Conservation (phyloP, 23 red algal species). For the Gracilaria domingensis region DNA sequence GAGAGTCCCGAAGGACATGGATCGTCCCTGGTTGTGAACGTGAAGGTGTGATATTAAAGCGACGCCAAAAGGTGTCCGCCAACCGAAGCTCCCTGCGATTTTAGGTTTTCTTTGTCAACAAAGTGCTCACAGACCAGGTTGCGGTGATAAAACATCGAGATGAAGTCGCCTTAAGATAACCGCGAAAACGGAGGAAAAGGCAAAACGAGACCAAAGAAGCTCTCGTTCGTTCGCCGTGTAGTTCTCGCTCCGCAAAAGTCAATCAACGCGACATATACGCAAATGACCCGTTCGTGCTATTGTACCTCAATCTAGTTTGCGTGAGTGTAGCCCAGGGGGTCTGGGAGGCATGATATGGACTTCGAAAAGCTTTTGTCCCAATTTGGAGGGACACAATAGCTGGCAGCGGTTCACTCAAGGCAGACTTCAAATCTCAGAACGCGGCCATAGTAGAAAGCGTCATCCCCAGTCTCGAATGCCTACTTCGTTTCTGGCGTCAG, state of each 20-base stretch:
- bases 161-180: background rate
- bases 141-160: conserved; percentile 27
- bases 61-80: background rate
- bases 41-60: background rate
- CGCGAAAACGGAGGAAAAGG: background rate
- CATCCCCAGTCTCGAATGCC: background rate
- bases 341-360: conserved; percentile 24
- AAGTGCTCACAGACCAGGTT: conserved; percentile 13
- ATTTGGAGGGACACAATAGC: background rate
- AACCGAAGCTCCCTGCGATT: background rate
- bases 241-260: background rate
- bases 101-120: background rate
- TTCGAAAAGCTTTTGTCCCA: background rate
- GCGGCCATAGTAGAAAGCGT: background rate
- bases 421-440: background rate
- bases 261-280: background rate
- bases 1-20: conserved; percentile 9
- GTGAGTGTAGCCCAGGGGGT: background rate
- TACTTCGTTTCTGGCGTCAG: too few species aligned
- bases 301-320: background rate
- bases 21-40: background rate
- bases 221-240: conserved; percentile 28
- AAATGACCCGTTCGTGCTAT: conserved; percentile 15
- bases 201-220: background rate
- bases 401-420: background rate